A percentile compares a stretch with the other conserved stretches of the same genome.
Conservation (phyloP, 345 rosid genomes). For the Euphorbia pulcherrima region DNA sequence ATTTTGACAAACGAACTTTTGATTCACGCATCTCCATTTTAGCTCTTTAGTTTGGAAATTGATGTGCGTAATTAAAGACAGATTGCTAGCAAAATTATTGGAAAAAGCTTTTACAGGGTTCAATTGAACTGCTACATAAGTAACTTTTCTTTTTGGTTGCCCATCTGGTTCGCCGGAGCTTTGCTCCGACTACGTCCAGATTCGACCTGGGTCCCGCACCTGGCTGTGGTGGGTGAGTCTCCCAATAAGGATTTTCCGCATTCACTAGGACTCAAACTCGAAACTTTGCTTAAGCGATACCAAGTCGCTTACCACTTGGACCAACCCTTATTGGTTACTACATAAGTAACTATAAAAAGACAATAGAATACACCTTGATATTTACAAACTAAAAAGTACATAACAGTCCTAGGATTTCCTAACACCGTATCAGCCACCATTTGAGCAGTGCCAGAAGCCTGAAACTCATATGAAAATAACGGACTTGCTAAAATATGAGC, state of each 20-base stretch:
- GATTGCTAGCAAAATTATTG: not conserved
- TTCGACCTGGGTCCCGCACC: too few species aligned
- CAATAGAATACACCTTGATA: slow-evolving; percentile 27
- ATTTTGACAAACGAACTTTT: too few species aligned
- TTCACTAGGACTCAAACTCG: slow-evolving; percentile 1
- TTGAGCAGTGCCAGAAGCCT: slow-evolving; percentile 91
- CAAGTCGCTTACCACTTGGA: too few species aligned
- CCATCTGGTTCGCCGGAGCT: too few species aligned
- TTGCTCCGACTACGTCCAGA: too few species aligned
- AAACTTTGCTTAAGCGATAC: too few species aligned
- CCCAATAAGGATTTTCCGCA: slow-evolving; percentile 1
- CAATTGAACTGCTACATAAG: not conserved
- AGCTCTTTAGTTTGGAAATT: not conserved
- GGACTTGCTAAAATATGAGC: not conserved
- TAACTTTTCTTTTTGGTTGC: too few species aligned
- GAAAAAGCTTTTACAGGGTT: not conserved
- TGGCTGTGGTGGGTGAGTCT: too few species aligned
- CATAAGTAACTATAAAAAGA: too few species aligned
- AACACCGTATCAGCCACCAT: slow-evolving; percentile 72
- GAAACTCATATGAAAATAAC: slow-evolving; percentile 29
- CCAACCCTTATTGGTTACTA: too few species aligned
- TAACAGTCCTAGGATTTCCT: slow-evolving; percentile 43
- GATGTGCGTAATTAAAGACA: not conserved
- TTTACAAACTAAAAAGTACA: slow-evolving; percentile 48
- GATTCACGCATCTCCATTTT: too few species aligned